Conservation (phyloP, 2,329 filamentous ascomycete species). For the Nemania diffusa region DNA sequence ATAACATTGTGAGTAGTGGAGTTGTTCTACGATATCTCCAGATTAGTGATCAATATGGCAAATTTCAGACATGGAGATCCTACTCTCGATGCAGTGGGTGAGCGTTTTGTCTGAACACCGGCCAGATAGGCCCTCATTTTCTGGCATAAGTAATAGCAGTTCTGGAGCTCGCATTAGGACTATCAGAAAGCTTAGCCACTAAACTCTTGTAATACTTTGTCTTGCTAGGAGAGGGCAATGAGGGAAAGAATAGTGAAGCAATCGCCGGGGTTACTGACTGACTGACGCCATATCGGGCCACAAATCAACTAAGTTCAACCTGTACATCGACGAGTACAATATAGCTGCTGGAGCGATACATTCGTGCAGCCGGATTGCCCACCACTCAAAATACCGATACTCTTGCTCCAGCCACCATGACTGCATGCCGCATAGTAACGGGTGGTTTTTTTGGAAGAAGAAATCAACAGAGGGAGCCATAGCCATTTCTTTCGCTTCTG, state of each 20-base stretch:
- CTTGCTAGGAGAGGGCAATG: not conserved
- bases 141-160: not conserved
- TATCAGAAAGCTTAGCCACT: conserved; percentile 10
- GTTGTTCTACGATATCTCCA: not conserved
- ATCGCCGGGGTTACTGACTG: conserved; percentile 15
- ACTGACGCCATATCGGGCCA: conserved; percentile 30
- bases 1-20: not conserved
- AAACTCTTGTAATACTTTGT: not conserved
- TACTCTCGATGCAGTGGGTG: not conserved
- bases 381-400: not conserved
- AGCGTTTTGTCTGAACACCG: not conserved
- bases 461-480: not conserved
- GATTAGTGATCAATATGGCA: not conserved
- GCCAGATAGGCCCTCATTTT: not conserved
- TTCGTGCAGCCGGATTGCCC: conserved; percentile 11
- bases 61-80: not conserved
- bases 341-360: conserved; percentile 22
- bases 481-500: not conserved
- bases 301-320: not conserved
- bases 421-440: conserved; percentile 27
- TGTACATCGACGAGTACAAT: conserved; percentile 23
- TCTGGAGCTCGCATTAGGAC: not conserved
- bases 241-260: not conserved
- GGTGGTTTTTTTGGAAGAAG: not conserved
- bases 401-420: conserved; percentile 20